Evolutionary conservation across 345 rosid genomes (phyloP).

Genomic region (Gynandropsis gynandra): DNA sequence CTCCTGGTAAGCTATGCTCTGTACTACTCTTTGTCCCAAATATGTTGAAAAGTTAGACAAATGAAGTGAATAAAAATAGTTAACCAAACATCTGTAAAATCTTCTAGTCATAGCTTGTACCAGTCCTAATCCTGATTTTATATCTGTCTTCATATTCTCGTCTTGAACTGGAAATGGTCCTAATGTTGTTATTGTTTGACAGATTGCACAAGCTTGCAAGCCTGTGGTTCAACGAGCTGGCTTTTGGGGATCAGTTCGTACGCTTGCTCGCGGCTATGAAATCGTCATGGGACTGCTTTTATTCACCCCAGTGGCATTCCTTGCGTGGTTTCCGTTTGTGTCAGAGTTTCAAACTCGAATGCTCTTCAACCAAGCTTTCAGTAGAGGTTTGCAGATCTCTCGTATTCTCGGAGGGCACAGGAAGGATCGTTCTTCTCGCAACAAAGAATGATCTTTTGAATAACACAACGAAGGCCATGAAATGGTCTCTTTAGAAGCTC

Average conservation of each 20-base stretch:
- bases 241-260: constrained; percentile 84
- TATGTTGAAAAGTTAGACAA: no score
- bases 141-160: background rate
- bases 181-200: constrained; percentile 9
- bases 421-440: constrained; percentile 70
- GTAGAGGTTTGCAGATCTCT: constrained; percentile 97
- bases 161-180: background rate
- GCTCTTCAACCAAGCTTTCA: constrained; percentile 99
- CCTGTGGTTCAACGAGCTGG: constrained; percentile 64
- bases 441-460: constrained; percentile 79
- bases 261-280: constrained; percentile 95
- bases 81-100: no score
- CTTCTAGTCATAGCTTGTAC: no score
- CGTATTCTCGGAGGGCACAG: constrained; percentile 94
- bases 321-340: constrained; percentile 98
- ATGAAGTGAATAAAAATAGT: no score
- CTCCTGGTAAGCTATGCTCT: constrained; percentile 49
- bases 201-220: constrained; percentile 97
- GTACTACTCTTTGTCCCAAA: no score
- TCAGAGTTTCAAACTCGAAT: constrained; percentile 98
- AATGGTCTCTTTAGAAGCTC: no score
- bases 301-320: constrained; percentile 96
- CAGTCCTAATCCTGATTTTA: no score
- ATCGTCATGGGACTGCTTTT: constrained; percentile 84
- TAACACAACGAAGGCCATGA: no score